Percentiles rank a stretch among this genome's conserved stretches.
phyloP scores from a whole-genome alignment of 2,329 filamentous ascomycete species.

The Ceratocystiopsis minuta region DNA sequence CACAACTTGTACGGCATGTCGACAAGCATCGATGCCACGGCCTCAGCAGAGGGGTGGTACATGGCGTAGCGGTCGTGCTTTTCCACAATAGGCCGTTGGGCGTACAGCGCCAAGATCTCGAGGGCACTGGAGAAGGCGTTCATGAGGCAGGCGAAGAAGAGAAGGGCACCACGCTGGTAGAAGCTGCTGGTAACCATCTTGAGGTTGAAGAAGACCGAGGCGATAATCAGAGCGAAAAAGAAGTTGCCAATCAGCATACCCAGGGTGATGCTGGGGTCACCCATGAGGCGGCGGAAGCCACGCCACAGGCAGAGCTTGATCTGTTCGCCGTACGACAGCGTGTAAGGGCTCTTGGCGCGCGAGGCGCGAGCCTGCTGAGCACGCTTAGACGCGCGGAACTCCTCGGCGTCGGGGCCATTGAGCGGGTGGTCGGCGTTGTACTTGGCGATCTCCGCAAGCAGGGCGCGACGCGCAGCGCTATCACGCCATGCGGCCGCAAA shows the following conservation, averaged over 20 bases:
- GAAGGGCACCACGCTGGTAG: constrained; percentile 57
- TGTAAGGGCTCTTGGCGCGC: constrained; percentile 62
- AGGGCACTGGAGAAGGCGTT: constrained; percentile 69
- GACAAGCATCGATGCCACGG: constrained; percentile 68
- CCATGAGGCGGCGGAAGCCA: constrained; percentile 57
- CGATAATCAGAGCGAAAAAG: constrained; percentile 57
- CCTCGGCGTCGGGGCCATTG: constrained; percentile 35
- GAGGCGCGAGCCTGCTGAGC: constrained; percentile 37
- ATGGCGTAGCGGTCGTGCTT: constrained; percentile 76
- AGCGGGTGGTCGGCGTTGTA: constrained; percentile 36
- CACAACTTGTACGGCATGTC: constrained; percentile 69
- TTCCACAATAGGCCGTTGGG: constrained; percentile 80
- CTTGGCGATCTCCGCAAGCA: constrained; percentile 35
- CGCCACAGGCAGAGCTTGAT: constrained; percentile 63
- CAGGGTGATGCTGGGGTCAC: constrained; percentile 59
- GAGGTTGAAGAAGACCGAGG: constrained; percentile 68
- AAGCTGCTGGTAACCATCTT: constrained; percentile 48
- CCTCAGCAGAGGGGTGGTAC: constrained; percentile 79
- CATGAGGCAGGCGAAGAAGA: constrained; percentile 78
- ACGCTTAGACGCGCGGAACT: constrained; percentile 35
- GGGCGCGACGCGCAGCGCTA: constrained; percentile 29
- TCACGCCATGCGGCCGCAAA: constrained; percentile 41
- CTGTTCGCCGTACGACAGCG: constrained; percentile 60
- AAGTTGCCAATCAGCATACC: constrained; percentile 54
- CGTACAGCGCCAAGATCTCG: constrained; percentile 73